A percentile compares a stretch with the other conserved stretches of the same genome.
These are phyloP conservation scores for Rhodotorula glutinis DNA, from an alignment of 1,284 basidiomycete genomes.

Conservation along the genomic window DNA sequence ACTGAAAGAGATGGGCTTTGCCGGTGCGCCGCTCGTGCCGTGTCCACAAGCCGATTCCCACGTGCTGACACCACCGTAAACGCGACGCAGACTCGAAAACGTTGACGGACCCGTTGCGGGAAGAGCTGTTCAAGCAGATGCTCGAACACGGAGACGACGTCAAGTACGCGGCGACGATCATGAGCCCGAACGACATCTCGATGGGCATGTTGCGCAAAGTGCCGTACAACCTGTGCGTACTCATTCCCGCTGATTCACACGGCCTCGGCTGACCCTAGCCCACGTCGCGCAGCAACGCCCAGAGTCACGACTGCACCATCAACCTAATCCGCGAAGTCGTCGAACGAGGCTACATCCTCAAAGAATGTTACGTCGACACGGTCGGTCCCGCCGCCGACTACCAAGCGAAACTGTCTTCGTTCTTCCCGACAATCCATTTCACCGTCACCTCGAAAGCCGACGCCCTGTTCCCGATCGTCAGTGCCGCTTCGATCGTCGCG, in stretches of 20 bases:
- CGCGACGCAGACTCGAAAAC: slow-evolving; percentile 76
- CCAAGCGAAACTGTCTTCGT: slow-evolving; percentile 68
- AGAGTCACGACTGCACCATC: slow-evolving; percentile 88
- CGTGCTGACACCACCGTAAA: background rate
- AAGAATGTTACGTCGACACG: slow-evolving; percentile 94
- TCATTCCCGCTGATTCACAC: background rate
- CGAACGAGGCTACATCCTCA: slow-evolving; percentile 72
- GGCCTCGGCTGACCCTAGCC: background rate
- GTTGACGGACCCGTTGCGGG: slow-evolving; percentile 59
- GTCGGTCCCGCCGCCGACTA: slow-evolving; percentile 84
- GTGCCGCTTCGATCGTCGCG: slow-evolving; percentile 92
- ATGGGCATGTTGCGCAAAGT: slow-evolving; percentile 81
- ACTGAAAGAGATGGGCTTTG: slow-evolving; percentile 80
- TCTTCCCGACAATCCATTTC: slow-evolving; percentile 79
- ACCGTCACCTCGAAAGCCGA: slow-evolving; percentile 92
- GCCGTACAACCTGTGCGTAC: slow-evolving; percentile 69
- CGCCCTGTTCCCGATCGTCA: slow-evolving; percentile 91
- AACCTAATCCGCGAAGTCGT: slow-evolving; percentile 79
- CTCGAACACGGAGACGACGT: slow-evolving; percentile 54
- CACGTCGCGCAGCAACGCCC: slow-evolving; percentile 60
- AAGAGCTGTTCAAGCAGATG: slow-evolving; percentile 46
- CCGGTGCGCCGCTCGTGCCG: slow-evolving; percentile 60
- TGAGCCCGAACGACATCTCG: slow-evolving; percentile 88
- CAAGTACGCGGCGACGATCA: slow-evolving; percentile 78
- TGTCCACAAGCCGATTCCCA: background rate